Evolutionary conservation across 2,329 filamentous ascomycete genomes (phyloP), one percentile per base, ranked within the genome.

Genomic region (Ophiocordyceps robertsii): DNA sequence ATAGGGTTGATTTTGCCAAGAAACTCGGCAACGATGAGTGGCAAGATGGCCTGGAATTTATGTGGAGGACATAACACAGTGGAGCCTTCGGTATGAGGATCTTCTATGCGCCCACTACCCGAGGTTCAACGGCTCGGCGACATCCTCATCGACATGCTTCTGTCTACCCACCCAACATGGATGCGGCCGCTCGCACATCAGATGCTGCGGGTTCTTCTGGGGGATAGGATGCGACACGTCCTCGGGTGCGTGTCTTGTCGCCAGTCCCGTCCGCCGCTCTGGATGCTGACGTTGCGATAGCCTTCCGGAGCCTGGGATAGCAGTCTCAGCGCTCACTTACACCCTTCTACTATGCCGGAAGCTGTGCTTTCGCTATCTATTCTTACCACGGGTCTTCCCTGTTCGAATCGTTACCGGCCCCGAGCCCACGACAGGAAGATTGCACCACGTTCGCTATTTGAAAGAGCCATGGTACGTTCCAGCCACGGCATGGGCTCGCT

Each of bases 401-500:
- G 45, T 66, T 49, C 49, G 59, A 43, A 56, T 57, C 43, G 41
- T 76, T 36, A 60, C 62, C 2, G 63, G 72, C 0, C 63, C 72
- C 0, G 72, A 83, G 47, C 60, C 66, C 10, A 59, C 67, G 29
- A 70, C 73, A 0, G 72, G 73, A 1, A 70, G 72, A 3, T 68
- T 77, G 47, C 65, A 69, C 42, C 56, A 51, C 56, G 50, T 62
- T 0, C 49, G 64, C 32, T 84, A 77, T 59, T 68, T 79, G 24
- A 72, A 75, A 11, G 72, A 77, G 38, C 82, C 82, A 3, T 84
- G 74, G 60, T 85, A 84, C 57, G 66, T 74, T 21, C 67, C 72
- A 46, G 68, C 68, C 27, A 81, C 72, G 0, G 57, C 73, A 35
- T 75, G 69, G 74, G 75, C 70, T 51, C 73, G 75, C 45, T 86